These are phyloP conservation scores for Hysterium pulicare DNA, from an alignment of 2,329 filamentous ascomycete genomes.

Conservation along the genomic window DNA sequence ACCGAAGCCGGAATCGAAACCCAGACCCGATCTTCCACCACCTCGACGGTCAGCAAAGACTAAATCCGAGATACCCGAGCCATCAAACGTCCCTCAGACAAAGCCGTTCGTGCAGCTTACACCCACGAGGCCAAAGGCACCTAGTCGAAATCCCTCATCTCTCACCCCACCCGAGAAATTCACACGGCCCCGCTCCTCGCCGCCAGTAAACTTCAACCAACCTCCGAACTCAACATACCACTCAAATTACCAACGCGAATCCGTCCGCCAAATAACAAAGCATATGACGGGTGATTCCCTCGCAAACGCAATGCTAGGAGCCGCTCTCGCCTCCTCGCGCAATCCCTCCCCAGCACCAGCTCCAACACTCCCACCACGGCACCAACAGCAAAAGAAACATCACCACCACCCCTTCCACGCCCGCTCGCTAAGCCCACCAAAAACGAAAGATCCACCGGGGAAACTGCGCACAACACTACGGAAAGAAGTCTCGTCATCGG, in stretches of 20 bases:
- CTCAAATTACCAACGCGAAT: constrained; percentile 39
- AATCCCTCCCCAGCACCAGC: constrained; percentile 39
- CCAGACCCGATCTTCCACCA: constrained; percentile 33
- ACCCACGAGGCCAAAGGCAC: constrained; percentile 30
- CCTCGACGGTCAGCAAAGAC: constrained; percentile 27
- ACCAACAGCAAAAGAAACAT: constrained; percentile 39
- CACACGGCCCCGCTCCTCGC: constrained; percentile 18
- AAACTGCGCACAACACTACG: constrained; percentile 66
- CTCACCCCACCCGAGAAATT: constrained; percentile 19
- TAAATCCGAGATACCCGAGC: constrained; percentile 5
- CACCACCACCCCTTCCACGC: constrained; percentile 34
- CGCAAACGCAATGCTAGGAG: constrained; percentile 71
- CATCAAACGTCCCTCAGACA: constrained; percentile 9
- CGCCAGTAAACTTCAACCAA: constrained; percentile 17
- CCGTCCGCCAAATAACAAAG: constrained; percentile 38
- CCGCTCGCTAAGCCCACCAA: constrained; percentile 44
- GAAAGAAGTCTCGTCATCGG: constrained; percentile 43
- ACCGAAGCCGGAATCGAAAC: constrained; percentile 19
- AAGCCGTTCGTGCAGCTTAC: constrained; percentile 17
- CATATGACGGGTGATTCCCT: constrained; percentile 62
- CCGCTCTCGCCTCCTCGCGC: constrained; percentile 66
- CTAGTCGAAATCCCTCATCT: constrained; percentile 22
- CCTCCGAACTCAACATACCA: constrained; percentile 29
- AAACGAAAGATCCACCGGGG: constrained; percentile 38
- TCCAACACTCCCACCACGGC: constrained; percentile 39